Base-by-base conservation (phyloP, 1,139 yeast species). In the Nematodospora anomalae region DNA sequence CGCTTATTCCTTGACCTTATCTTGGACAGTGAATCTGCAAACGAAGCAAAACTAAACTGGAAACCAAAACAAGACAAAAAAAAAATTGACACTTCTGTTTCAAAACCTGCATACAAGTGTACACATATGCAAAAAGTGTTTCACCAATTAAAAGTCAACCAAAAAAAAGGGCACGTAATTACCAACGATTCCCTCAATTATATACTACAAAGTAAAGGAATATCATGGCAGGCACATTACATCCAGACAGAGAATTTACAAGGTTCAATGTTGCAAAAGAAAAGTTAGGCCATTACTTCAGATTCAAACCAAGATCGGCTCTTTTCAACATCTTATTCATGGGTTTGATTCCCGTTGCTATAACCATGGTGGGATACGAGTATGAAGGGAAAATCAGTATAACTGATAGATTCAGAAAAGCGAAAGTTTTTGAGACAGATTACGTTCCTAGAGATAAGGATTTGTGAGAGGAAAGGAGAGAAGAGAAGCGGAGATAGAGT, bases 181-280 rank as follows among this genome's bases (percentile, higher is more conserved):
- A 18, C 25, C 10, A 7, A 12, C 28, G 6, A 10, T 16, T 6
- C 11, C 32, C 10, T 16, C 13, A 29, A n/a, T n/a, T n/a, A n/a
- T n/a, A n/a, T n/a, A n/a, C n/a, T n/a, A n/a, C n/a, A n/a, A n/a
- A n/a, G n/a, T n/a, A n/a, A n/a, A n/a, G n/a, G n/a, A n/a, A n/a
- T n/a, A n/a, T n/a, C 11, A 71, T 71, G 76, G 76, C 76, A 35
- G 67, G 60, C 40, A 71, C 76, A 33, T 64, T 71, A 48, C 63
- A 52, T 51, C 74, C 73, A 49, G 76, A 71, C 49, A 64, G 63
- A 37, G 71, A 60, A 40, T 60, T 69, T 36, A 69, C 66, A 52
- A 60, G 62, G 47, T 71, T 69, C 60, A 70, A 71, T 49, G 46
- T 55, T 22, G 74, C 74, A 37, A 69, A 63, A 47, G 75, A 71